A percentile compares a stretch with the other conserved stretches of the same genome.
These are phyloP conservation scores for Letharia lupina DNA, from an alignment of 495 filamentous ascomycete genomes.

Conservation along the genomic window DNA sequence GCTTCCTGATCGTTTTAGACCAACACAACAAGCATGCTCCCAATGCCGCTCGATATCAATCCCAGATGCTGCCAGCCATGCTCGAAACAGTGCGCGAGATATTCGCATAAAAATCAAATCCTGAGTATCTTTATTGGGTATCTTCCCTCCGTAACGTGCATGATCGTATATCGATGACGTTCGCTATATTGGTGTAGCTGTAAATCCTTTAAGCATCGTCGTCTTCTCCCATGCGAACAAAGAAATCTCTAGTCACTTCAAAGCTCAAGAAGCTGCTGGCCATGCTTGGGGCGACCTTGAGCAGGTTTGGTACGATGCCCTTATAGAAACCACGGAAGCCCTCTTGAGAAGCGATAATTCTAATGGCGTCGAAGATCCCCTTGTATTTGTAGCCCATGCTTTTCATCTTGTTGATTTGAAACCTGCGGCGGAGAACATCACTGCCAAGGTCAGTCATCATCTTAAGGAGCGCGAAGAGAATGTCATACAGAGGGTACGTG, in stretches of 20 bases:
- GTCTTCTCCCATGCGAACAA: constrained; percentile 49
- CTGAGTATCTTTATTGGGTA: constrained; percentile 10
- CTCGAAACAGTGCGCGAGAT: neutral
- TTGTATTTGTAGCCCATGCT: constrained; percentile 98
- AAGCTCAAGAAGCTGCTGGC: constrained; percentile 97
- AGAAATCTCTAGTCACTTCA: constrained; percentile 81
- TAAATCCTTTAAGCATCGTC: neutral
- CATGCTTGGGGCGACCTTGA: constrained; percentile 98
- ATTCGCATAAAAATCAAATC: neutral
- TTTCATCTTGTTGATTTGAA: constrained; percentile 98
- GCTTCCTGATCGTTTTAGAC: constrained; percentile 4
- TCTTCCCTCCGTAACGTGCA: constrained; percentile 6
- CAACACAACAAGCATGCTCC: neutral
- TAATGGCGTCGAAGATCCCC: constrained; percentile 73
- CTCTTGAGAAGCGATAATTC: constrained; percentile 72
- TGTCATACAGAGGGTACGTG: constrained; percentile 93
- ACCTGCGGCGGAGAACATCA: constrained; percentile 88
- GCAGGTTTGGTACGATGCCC: constrained; percentile 83
- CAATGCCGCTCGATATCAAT: constrained; percentile 1
- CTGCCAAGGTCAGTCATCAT: constrained; percentile 37
- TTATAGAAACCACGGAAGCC: constrained; percentile 76
- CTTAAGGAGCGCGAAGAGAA: neutral
- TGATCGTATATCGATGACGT: neutral
- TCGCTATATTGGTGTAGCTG: neutral
- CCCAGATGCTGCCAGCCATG: constrained; percentile 1